Conservation (phyloP, 2,329 filamentous ascomycete genomes). For the Tolypocladium ophioglossoides region DNA sequence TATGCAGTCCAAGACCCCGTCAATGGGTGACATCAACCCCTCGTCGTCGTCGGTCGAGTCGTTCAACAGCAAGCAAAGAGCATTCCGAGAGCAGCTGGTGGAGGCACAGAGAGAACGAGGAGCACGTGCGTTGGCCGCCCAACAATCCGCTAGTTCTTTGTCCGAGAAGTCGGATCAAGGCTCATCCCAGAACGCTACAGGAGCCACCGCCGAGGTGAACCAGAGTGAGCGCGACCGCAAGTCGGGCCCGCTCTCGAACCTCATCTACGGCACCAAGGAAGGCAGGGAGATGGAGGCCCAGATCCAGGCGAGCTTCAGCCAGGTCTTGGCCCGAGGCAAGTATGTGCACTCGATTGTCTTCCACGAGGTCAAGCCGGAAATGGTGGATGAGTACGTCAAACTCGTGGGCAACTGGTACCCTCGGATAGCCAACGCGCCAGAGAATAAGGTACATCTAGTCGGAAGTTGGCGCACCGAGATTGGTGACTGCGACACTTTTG, state of each 20-base stretch:
- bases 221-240: slow-evolving; percentile 52
- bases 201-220: slow-evolving; percentile 41
- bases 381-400: slow-evolving; percentile 87
- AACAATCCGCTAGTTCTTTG: slow-evolving; percentile 31
- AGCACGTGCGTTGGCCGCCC: slow-evolving; percentile 59
- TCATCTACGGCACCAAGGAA: slow-evolving; percentile 96
- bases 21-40: slow-evolving; percentile 70
- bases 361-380: slow-evolving; percentile 90
- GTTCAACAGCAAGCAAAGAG: slow-evolving; percentile 76
- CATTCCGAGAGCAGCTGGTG: slow-evolving; percentile 74
- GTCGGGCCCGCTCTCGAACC: slow-evolving; percentile 63
- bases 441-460: slow-evolving; percentile 92
- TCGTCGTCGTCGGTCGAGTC: slow-evolving; percentile 54
- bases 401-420: slow-evolving; percentile 90
- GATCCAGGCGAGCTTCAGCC: slow-evolving; percentile 91
- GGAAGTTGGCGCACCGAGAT: slow-evolving; percentile 98
- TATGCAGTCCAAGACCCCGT: slow-evolving; percentile 46
- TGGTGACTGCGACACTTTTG: slow-evolving; percentile 92
- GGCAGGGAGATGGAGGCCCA: slow-evolving; percentile 89
- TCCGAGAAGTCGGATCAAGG: slow-evolving; percentile 28
- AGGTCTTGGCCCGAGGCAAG: slow-evolving; percentile 89
- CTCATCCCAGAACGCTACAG: slow-evolving; percentile 25
- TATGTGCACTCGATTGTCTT: slow-evolving; percentile 98
- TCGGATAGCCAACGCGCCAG: slow-evolving; percentile 67
- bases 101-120: slow-evolving; percentile 71